These are phyloP conservation scores for Cladorrhinum sp. DNA, from an alignment of 2,329 filamentous ascomycete species.

Conservation along the genomic window DNA sequence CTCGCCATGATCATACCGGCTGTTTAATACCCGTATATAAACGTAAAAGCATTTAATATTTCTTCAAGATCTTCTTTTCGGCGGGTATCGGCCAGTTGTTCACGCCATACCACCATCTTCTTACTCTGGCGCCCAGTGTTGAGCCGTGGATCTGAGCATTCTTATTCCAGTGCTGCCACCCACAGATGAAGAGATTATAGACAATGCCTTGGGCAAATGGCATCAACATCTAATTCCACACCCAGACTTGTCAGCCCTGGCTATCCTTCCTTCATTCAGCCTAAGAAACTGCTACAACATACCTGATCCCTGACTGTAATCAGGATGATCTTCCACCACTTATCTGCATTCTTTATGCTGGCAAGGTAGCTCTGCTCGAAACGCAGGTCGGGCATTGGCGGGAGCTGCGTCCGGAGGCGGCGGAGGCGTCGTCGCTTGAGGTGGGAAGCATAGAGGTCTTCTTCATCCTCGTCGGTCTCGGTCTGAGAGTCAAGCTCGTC, in stretches of 20 bases:
- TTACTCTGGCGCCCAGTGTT: constrained; percentile 69
- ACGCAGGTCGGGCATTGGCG: constrained; percentile 78
- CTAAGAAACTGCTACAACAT: constrained; percentile 23
- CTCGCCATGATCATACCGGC: neutral
- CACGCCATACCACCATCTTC: constrained; percentile 92
- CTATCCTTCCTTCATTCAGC: constrained; percentile 1
- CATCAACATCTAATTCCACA: constrained; percentile 64
- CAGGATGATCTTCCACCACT: constrained; percentile 73
- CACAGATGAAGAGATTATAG: constrained; percentile 81
- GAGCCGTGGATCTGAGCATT: constrained; percentile 73
- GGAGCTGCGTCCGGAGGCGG: constrained; percentile 40
- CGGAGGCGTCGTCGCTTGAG: constrained; percentile 2
- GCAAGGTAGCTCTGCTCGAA: constrained; percentile 98
- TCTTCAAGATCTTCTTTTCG: neutral
- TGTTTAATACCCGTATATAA: neutral
- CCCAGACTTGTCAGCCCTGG: neutral
- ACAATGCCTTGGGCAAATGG: constrained; percentile 82
- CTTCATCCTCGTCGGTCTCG: constrained; percentile 7
- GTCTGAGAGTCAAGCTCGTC: neutral
- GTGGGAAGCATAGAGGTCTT: neutral
- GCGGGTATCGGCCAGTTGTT: constrained; percentile 77
- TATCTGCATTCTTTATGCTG: constrained; percentile 76
- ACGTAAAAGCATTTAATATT: neutral
- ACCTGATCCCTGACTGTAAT: constrained; percentile 91
- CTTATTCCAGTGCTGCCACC: constrained; percentile 89